These are phyloP conservation scores for Udeniomyces megalosporus DNA, from an alignment of 768 basidiomycete genomes.

Conservation along the genomic window DNA sequence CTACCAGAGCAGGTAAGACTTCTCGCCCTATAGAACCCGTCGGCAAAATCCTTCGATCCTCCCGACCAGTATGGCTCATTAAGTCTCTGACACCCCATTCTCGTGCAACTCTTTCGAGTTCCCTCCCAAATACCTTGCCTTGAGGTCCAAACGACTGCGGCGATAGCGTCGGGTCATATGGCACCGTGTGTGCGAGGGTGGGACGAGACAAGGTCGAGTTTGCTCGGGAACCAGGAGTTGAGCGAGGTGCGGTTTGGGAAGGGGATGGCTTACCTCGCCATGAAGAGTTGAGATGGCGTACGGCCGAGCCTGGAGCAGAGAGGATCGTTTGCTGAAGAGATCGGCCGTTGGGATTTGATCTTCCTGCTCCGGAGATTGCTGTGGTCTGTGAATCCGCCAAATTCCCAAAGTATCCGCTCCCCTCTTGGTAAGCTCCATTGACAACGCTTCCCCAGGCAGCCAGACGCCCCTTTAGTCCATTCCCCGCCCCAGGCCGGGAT, in stretches of 20 bases:
- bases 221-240: neutral
- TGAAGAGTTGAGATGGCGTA: slow-evolving; percentile 6
- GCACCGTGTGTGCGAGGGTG: neutral
- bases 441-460: slow-evolving; percentile 9
- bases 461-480: slow-evolving; percentile 3
- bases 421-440: neutral
- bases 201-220: no score
- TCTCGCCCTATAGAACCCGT: slow-evolving; percentile 6
- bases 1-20: slow-evolving; percentile 53
- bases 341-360: neutral
- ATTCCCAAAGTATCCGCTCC: neutral
- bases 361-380: neutral
- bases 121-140: slow-evolving; percentile 52
- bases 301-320: slow-evolving; percentile 4
- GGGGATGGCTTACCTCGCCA: neutral
- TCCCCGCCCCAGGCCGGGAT: neutral
- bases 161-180: neutral
- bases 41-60: slow-evolving; percentile 27
- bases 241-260: neutral
- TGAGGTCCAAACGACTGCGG: neutral
- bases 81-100: slow-evolving; percentile 39
- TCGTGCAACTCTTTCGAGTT: slow-evolving; percentile 40
- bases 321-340: slow-evolving; percentile 5
- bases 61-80: slow-evolving; percentile 27
- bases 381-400: neutral